Evolutionary conservation across 306 rosid genomes (phyloP), one percentile per base, ranked within the genome.

Genomic region (Citrullus amarus): DNA sequence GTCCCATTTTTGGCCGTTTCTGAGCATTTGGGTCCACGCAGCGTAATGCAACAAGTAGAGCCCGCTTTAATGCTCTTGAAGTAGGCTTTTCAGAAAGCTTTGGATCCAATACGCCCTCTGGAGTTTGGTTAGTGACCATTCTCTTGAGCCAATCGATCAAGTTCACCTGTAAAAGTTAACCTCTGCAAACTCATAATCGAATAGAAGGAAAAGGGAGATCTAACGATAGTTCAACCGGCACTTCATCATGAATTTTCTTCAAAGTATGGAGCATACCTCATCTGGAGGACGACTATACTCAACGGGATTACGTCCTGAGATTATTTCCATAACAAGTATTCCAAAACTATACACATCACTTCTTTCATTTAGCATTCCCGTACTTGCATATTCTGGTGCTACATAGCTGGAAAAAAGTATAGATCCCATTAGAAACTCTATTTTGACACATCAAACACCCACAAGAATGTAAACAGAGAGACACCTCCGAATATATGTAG

Each of bases 301-400:
- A 22, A 91, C 98, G 6, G 98, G 98, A 75, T 91, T 93, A 81
- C 98, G 88, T n/a, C 98, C 98, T 2, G 98, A 77, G 80, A 91
- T 87, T 66, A 93, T 86, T 85, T 93, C 98, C 98, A 93, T 91
- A 41, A 91, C 86, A 80, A 93, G 97, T 88, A 93, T 85, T 39
- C 98, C 98, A 82, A 93, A 93, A 79, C 98, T 86, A 77, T 93
- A 93, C 65, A 88, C 92, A 78, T 93, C 96, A 28, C 98, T 93
- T 76, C 93, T 84, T 83, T 93, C 98, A 38, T 93, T 93, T 79
- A 93, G 83, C 98, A 93, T 91, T 38, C 98, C 98, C 0, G 98
- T 93, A 78, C 98, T 90, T 50, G 97, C 96, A 83, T 91, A 93
- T 81, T 93, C 98, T 8, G 98, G 98, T 39, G 98, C 98, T 28